Evolutionary conservation across 768 basidiomycete species (phyloP).

Genomic region (Crassisporium funariophilum): DNA sequence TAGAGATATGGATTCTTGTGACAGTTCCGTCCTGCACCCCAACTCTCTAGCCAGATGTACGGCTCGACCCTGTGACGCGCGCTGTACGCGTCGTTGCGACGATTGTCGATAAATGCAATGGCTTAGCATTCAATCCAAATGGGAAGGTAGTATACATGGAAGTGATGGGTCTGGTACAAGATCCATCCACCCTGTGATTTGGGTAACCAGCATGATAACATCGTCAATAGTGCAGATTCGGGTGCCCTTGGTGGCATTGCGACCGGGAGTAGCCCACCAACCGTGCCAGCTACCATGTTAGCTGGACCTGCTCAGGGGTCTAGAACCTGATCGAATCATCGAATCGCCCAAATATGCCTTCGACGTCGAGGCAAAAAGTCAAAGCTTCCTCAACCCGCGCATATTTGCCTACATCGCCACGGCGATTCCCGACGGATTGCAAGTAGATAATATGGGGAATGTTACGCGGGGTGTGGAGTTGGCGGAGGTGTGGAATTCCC

Average conservation of each 20-base stretch:
- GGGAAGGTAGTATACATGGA: conserved; percentile 69
- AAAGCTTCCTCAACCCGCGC: conserved; percentile 56
- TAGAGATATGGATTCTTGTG: conserved; percentile 64
- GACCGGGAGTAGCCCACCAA: conserved; percentile 51
- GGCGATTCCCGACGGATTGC: conserved; percentile 68
- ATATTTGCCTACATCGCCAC: conserved; percentile 69
- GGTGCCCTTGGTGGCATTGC: conserved; percentile 47
- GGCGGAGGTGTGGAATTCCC: conserved; percentile 60
- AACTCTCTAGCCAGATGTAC: conserved; percentile 77
- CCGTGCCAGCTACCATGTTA: conserved; percentile 68
- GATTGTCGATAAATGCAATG: conserved; percentile 74
- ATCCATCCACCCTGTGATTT: neutral
- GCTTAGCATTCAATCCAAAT: conserved; percentile 68
- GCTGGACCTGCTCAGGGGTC: conserved; percentile 18
- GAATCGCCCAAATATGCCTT: conserved; percentile 57
- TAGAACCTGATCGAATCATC: neutral
- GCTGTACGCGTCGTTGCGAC: conserved; percentile 73
- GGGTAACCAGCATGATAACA: neutral
- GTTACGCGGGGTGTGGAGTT: conserved; percentile 71
- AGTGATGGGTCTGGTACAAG: no score
- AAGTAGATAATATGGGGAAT: conserved; percentile 64
- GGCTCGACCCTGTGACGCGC: conserved; percentile 69
- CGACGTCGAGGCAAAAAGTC: conserved; percentile 60
- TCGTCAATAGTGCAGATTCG: conserved; percentile 50
- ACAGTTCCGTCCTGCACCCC: conserved; percentile 65